phyloP scores from a whole-genome alignment of 2,329 filamentous ascomycete genomes.

The Fusarium keratoplasticum region DNA sequence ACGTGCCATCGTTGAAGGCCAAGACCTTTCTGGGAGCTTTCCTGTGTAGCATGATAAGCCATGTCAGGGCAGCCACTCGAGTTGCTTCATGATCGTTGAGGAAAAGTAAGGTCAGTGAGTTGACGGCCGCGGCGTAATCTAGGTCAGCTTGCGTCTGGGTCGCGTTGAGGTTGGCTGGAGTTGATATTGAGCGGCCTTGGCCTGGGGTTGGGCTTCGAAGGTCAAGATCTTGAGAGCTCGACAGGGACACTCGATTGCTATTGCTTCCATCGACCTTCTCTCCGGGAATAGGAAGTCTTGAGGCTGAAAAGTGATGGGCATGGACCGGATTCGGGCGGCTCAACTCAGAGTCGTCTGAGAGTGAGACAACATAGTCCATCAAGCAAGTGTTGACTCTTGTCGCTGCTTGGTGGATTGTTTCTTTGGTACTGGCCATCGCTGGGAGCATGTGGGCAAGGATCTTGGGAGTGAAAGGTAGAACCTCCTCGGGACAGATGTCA shows the following conservation, averaged over 20 bases:
- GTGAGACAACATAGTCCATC: conserved; percentile 92
- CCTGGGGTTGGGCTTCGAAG: conserved; percentile 63
- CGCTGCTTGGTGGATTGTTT: conserved; percentile 88
- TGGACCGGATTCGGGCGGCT: conserved; percentile 39
- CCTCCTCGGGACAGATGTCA: conserved; percentile 96
- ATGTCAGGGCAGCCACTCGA: conserved; percentile 90
- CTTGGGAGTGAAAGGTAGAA: conserved; percentile 92
- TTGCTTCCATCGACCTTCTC: conserved; percentile 60
- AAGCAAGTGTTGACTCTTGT: conserved; percentile 89
- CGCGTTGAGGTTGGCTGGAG: conserved; percentile 57
- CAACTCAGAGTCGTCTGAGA: conserved; percentile 75
- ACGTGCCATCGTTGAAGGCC: conserved; percentile 96
- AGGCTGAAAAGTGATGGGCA: conserved; percentile 47
- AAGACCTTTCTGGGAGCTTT: conserved; percentile 94
- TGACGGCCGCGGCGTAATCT: conserved; percentile 96
- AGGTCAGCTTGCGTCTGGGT: conserved; percentile 73
- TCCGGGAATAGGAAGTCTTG: conserved; percentile 57
- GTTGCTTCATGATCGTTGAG: conserved; percentile 97
- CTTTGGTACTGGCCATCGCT: conserved; percentile 91
- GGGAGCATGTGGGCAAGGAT: conserved; percentile 92
- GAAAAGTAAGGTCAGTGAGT: conserved; percentile 91
- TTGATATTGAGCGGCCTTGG: conserved; percentile 59
- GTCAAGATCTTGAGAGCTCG: conserved; percentile 66
- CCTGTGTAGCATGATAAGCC: conserved; percentile 97
- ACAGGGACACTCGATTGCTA: conserved; percentile 64